Percentiles rank a stretch among this genome's conserved stretches.
Conservation (phyloP, 2,329 filamentous ascomycete species). For the Penicillium vulpinum region DNA sequence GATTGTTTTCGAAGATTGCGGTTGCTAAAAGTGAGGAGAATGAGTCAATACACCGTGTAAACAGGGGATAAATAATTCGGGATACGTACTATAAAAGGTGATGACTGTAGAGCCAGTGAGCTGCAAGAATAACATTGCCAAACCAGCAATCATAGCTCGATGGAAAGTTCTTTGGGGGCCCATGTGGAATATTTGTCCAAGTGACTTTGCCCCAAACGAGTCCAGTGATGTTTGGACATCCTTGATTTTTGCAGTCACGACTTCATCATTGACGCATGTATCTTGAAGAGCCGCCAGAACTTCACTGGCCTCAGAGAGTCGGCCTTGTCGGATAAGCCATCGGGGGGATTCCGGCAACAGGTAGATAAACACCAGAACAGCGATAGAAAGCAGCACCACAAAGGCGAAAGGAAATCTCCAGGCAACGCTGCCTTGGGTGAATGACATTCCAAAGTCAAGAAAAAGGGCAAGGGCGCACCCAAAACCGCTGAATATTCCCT, state of each 20-base stretch:
- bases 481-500: constrained; percentile 22
- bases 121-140: constrained; percentile 18
- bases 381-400: constrained; percentile 16
- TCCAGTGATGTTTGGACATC: constrained; percentile 22
- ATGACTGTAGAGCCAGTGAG: constrained; percentile 24
- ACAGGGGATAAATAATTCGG: background rate
- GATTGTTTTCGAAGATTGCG: constrained; percentile 23
- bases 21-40: constrained; percentile 11
- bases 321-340: constrained; percentile 20
- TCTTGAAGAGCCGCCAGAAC: constrained; percentile 19
- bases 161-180: constrained; percentile 22
- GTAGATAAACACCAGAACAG: constrained; percentile 14
- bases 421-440: constrained; percentile 12
- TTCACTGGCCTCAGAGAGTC: constrained; percentile 17
- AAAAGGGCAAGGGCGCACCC: constrained; percentile 23
- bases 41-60: background rate
- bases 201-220: constrained; percentile 10
- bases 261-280: constrained; percentile 2
- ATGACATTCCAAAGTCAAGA: constrained; percentile 25
- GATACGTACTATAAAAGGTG: constrained; percentile 22
- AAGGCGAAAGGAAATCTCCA: constrained; percentile 25
- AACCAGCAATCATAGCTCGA: constrained; percentile 17
- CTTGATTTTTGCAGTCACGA: constrained; percentile 12
- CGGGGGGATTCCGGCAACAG: constrained; percentile 23
- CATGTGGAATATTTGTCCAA: constrained; percentile 18